Base-by-base conservation (phyloP, 768 basidiomycete species). In the Guyanaporus albipodus region DNA sequence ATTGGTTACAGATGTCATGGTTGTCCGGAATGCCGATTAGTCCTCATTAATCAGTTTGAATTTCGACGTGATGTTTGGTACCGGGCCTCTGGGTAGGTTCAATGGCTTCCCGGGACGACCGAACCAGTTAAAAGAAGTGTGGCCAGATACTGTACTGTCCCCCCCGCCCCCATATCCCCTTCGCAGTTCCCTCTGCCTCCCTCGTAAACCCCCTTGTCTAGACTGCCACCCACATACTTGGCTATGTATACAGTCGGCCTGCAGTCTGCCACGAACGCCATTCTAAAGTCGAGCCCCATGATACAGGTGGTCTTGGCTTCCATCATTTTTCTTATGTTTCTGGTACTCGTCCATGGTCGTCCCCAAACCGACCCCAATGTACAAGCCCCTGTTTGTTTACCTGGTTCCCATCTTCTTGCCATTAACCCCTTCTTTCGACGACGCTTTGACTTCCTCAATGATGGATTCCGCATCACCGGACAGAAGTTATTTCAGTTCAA, bases 371-470 rank as follows among this genome's bases (percentile, higher is more conserved):
- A 82, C 54, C 51, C 58, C 37, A 45, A 57, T 21, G 34, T 48
- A n/a, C 62, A 61, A 36, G 64, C 74, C 35, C 80, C 86, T 41
- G 71, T 69, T 37, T 70, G 69, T 42, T 70, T 88, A 6, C 85
- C 85, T 34, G 78, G 80, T 34, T 70, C 71, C 33, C 74, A 76
- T 47, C 68, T 84, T 44, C 73, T 78, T 56, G 73, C 78, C 52
- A 81, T 84, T 44, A 60, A 69, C 24, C 79, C 84, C 14, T 89
- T 89, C 73, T 87, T 87, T 62, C 77, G 75, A 37, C 69, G 67
- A 54, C 76, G 85, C 43, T 81, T 80, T 58, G 85, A 87, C 58
- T 89, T 89, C 63, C 60, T 89, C 49, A 81, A 79, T 57, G 78
- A 80, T 70, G 85, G 80, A 12, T 86, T 87, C 64, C 75, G 77